phyloP scores from a whole-genome alignment of 441 rosid genomes.

The Aleurites moluccanus region DNA sequence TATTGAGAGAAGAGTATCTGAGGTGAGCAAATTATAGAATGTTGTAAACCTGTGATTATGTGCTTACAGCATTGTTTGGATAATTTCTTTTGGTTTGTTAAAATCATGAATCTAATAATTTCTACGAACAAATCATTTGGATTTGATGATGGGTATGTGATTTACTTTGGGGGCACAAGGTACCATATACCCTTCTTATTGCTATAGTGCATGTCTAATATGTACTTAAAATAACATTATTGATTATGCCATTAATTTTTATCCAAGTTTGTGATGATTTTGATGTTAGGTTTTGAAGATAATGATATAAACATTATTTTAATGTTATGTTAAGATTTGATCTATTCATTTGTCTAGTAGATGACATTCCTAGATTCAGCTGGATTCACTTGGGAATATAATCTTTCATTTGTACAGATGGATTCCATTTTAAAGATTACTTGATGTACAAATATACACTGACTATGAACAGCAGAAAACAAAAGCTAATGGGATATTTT shows the following conservation, averaged over 20 bases:
- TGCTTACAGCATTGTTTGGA: not conserved
- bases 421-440: conserved; percentile 8
- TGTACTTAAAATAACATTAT: not conserved
- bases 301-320: not conserved
- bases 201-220: not conserved
- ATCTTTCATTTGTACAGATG: not conserved
- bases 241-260: not conserved
- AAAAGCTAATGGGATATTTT: not conserved
- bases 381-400: not conserved
- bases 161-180: too few species aligned
- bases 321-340: not conserved
- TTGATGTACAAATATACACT: not conserved
- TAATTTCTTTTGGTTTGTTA: not conserved
- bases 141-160: not conserved
- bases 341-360: conserved; percentile 6
- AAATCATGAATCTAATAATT: not conserved
- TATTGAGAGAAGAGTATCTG: conserved; percentile 90
- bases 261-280: not conserved
- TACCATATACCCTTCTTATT: not conserved
- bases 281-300: not conserved
- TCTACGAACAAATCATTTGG: not conserved
- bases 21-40: conserved; percentile 40
- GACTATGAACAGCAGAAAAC: not conserved
- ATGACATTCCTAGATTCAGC: conserved; percentile 16
- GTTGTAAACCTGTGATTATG: not conserved